Base-by-base conservation (phyloP, 371 early-diverging fungal genomes). In the Apophysomyces trapeziformis region DNA sequence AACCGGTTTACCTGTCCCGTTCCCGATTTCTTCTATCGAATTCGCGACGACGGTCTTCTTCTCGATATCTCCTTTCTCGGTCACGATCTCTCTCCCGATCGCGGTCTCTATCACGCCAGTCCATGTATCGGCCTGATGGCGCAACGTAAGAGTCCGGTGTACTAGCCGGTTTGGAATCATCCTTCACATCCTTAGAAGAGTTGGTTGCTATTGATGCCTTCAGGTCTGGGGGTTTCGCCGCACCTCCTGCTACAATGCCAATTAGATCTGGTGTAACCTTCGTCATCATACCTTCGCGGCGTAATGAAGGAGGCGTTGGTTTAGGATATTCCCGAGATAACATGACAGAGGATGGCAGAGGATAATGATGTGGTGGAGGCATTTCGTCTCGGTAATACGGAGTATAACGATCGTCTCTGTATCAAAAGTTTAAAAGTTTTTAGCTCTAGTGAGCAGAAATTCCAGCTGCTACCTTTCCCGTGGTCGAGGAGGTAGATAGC, bases 61-160 rank as follows among this genome's bases (percentile, higher is more conserved):
- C 80, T 41, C 78, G 62, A 50, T 73, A 79, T 46, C 80, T 64
- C 57, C 79, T 58, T 1, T 79, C 72, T 59, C 83, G 64, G n/a
- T 81, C 82, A 14, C 84, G 69, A 0, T 81, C 82, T 61, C 85
- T 60, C 2, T 85, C 85, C 57, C 83, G 67, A n/a, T 74, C 76
- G 4, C 80, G 74, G 13, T 76, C 78, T 56, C 82, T 67, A 16
- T 75, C 77, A 56, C 77, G 80, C 76, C 80, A 79, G 57, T 83
- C 83, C 41, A 63, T 64, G 43, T 82, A 76, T n/a, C 80, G 68
- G n/a, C 63, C 47, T 38, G 75, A 45, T 7, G 68, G 67, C 21
- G 54, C 64, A 57, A 74, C 56, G 61, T 68, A 65, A 39, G 73
- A 46, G 58, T 66, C 61, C 57, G 71, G 18, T 43, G 75, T n/a